Base-by-base conservation (phyloP, 2,329 filamentous ascomycete genomes). In the Trichoderma brevicompactum region DNA sequence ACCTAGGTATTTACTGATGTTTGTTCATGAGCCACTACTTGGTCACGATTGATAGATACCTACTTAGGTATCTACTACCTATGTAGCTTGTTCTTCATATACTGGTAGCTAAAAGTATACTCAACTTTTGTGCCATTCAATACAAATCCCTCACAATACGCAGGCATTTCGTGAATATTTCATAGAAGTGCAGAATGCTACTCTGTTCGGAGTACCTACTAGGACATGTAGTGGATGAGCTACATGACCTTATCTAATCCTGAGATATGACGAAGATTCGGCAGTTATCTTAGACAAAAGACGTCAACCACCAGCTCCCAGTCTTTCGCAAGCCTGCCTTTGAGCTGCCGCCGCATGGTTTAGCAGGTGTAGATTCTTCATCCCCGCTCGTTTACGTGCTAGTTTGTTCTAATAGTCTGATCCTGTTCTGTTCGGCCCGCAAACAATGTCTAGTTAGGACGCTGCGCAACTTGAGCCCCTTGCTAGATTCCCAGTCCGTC, bases 381-480 rank as follows among this genome's bases (percentile, higher is more conserved):
- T 28, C 23, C 23, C 23, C 2, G 23, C 23, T 28, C 23, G 5
- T 28, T 28, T 28, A 28, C 23, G 23, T 28, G 23, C 23, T 28
- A 28, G 23, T 28, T 28, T 28, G 23, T 28, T 19, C 41, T 17
- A 17, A 44, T 44, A 15, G 28, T 4, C 8, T 6, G 17, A 38
- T n/a, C 7, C 49, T 19, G n/a, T 9, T n/a, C 9, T 15, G 12
- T 19, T 2, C 6, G 19, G 19, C 15, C 10, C 10, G 8, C 43
- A 59, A n/a, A n/a, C 32, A 12, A 48, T 36, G 28, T 17, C 17
- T 15, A 28, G 12, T 43, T 38, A 38, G 43, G 43, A 12, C 43
- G 7, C 43, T n/a, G 55, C 55, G 55, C 56, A 12, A 28, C 17
- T 43, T 43, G 32, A 60, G 40, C 43, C 56, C 55, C 56, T 49